Evolutionary conservation across 129 eudicot species (phyloP), one percentile per base, ranked within the genome.

Genomic region (Helianthus annuus): DNA sequence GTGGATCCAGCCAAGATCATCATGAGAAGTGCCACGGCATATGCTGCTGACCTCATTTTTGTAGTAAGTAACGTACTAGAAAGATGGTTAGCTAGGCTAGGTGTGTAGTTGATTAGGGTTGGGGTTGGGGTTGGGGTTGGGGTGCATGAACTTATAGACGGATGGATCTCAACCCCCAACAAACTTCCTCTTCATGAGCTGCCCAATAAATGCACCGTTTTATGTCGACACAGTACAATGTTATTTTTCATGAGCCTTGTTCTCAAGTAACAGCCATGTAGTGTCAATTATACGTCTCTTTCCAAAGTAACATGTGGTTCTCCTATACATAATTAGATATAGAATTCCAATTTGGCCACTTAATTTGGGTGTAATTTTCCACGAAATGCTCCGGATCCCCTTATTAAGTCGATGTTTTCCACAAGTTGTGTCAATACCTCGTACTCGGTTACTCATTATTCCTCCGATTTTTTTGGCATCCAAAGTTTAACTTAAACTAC

Each of bases 11-110:
- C 68, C 59, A 69, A 77, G 17, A 79, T 16, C 58, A 85, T 42
- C 32, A 71, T 49, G 39, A 85, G 55, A 53, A 83, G 34, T 11
- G 57, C 44, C 1, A 57, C 14, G 5, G 74, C 77, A 49, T 58
- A 71, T 7, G 69, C 15, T 4, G 59, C 29, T 44, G 87, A 53
- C 69, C 63, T 83, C 83, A 78, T 83, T 32, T 70, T 74, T n/a
- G 3, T 59, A 19, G 22, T 19, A 19, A 19, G 22, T 19, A 19
- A 51, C 2, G 17, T 2, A n/a, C 10, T 76, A 17, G 45, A 29
- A 14, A 34, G 14, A 54, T 10, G 42, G 73, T 10, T 55, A 55
- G 60, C 10, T 58, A 4, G 32, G 40, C 22, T 19, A 19, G 22
- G 22, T 19, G 22, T 58, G 15, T 27, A 3, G 4, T 58, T 40